Percentiles rank a stretch among this genome's conserved stretches.
Evolutionary conservation across 148 eudicot species (phyloP).

Genomic region (Mesembryanthemum crystallinum): DNA sequence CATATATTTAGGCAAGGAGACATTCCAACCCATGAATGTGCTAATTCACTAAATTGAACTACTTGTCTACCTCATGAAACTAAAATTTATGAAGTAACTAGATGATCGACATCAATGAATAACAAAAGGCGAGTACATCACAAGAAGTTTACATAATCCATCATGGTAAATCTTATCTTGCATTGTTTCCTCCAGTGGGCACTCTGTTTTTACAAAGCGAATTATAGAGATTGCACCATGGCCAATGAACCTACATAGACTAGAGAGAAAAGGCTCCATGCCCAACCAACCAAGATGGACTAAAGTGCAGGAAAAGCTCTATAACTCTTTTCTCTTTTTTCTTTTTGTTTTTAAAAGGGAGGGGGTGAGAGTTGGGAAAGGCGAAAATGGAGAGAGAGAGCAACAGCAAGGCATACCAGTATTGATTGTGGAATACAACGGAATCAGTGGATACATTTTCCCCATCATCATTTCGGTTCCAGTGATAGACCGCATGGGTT

Average conservation of each 20-base stretch:
- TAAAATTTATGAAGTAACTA: background rate
- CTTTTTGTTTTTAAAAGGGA: background rate
- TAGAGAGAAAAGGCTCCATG: background rate
- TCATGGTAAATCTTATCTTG: background rate
- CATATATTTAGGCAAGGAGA: background rate
- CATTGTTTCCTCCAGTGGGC: background rate
- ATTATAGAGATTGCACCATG: background rate
- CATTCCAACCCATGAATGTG: background rate
- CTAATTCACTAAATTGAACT: background rate
- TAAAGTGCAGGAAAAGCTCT: background rate
- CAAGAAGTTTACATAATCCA: background rate
- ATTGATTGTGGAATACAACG: conserved; percentile 52
- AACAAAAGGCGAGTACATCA: no score
- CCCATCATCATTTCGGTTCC: conserved; percentile 93
- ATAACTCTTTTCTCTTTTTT: background rate
- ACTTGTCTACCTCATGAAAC: background rate
- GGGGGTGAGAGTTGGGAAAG: background rate
- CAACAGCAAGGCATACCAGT: conserved; percentile 49
- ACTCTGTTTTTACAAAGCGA: background rate
- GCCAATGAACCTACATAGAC: background rate
- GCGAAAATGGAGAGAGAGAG: background rate
- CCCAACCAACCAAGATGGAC: background rate
- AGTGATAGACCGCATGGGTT: conserved; percentile 82
- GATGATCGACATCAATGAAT: no score
- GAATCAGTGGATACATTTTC: conserved; percentile 54